A percentile compares a stretch with the other conserved stretches of the same genome.
Evolutionary conservation across 352 stramenopile species (phyloP).

Genomic region (Blastocystis sp.): DNA sequence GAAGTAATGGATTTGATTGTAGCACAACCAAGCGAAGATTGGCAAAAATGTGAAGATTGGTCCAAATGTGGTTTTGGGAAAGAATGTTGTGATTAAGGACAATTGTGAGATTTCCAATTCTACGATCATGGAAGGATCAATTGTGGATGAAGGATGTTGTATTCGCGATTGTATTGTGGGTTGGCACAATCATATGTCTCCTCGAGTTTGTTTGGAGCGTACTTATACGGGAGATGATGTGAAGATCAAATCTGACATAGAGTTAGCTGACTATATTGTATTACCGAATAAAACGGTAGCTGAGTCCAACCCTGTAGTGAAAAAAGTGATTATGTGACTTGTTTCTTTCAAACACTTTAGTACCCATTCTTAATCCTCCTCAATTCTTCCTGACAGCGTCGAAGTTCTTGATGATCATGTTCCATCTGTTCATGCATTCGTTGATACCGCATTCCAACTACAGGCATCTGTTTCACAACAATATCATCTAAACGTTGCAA

Average conservation of each 20-base stretch:
- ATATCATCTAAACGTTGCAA: not conserved
- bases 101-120: conserved; percentile 77
- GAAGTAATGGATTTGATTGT: not conserved
- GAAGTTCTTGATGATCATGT: not conserved
- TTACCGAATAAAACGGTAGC: conserved; percentile 30
- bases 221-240: conserved; percentile 51
- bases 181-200: conserved; percentile 73
- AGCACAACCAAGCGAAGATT: conserved; percentile 73
- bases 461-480: not conserved
- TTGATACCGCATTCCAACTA: not conserved
- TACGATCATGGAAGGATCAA: conserved; percentile 76
- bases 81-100: conserved; percentile 74
- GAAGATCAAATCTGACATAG: not conserved
- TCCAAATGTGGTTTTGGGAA: conserved; percentile 78
- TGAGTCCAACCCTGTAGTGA: conserved; percentile 49
- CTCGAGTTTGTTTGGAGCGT: not conserved
- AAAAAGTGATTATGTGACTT: conserved; percentile 52
- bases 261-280: conserved; percentile 27
- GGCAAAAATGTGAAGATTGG: conserved; percentile 75
- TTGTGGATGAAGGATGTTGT: conserved; percentile 73
- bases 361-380: not conserved
- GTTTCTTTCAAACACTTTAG: conserved; percentile 26
- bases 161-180: conserved; percentile 78
- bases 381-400: not conserved
- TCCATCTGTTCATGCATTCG: not conserved